Evolutionary conservation across 2,329 filamentous ascomycete genomes (phyloP).

Genomic region (Xylariaceae sp.): DNA sequence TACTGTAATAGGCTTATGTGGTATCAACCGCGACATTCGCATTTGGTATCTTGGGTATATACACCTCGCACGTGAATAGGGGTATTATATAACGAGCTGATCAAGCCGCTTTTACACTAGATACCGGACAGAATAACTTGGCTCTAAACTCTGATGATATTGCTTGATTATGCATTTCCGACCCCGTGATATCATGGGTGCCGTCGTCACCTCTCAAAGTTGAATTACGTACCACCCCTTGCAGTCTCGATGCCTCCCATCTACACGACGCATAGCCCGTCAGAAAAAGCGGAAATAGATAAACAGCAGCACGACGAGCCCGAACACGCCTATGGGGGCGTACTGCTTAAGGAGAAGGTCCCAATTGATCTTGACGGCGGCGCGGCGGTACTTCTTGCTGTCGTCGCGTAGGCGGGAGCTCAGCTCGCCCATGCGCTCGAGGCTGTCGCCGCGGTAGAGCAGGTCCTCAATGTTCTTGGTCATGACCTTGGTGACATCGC

Average conservation of each 20-base stretch:
- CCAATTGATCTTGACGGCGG: slow-evolving; percentile 96
- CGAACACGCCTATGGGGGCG: slow-evolving; percentile 79
- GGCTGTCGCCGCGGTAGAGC: slow-evolving; percentile 85
- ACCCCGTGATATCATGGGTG: background rate
- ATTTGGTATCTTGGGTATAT: background rate
- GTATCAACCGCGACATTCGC: too few species aligned
- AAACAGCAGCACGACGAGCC: slow-evolving; percentile 78
- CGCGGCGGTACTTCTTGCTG: slow-evolving; percentile 87
- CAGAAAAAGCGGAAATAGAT: slow-evolving; percentile 92
- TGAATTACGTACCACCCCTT: background rate
- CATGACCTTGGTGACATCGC: slow-evolving; percentile 98
- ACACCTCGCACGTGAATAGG: background rate
- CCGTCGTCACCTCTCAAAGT: background rate
- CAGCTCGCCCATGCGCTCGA: slow-evolving; percentile 97
- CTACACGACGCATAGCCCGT: slow-evolving; percentile 20
- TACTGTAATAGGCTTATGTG: too few species aligned
- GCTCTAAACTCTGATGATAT: too few species aligned
- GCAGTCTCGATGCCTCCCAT: background rate
- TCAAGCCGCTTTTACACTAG: background rate
- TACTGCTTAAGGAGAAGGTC: slow-evolving; percentile 96
- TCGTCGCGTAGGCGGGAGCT: slow-evolving; percentile 84
- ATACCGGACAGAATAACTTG: too few species aligned
- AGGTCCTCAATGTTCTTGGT: slow-evolving; percentile 99
- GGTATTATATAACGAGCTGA: background rate
- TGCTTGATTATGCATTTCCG: too few species aligned